Base-by-base conservation (phyloP, 352 stramenopile genomes). In the Pythium coloratum region DNA sequence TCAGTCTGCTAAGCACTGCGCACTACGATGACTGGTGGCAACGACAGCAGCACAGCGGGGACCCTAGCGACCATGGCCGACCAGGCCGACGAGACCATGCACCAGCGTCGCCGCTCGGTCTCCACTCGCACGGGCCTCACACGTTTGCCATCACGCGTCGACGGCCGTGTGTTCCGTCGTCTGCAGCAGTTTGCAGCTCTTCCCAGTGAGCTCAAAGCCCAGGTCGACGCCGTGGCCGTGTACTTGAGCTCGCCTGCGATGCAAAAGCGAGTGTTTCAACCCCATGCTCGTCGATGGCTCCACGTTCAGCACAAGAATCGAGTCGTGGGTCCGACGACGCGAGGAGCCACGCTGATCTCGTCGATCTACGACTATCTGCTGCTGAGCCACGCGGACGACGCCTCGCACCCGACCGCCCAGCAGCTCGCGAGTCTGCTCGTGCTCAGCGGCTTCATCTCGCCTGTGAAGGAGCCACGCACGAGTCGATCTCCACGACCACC, bases 271-370 rank as follows among this genome's bases (percentile, higher is more conserved):
- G 63, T 80, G 33, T 80, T 80, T 57, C 47, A 59, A 0, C 32
- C 16, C 2, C 65, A 69, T 2, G 63, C 50, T 16, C 47, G 34
- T 6, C 12, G 38, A 0, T 38, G 28, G 6, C 24, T 13, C 0
- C 26, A 18, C 9, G 49, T 4, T 14, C 26, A 32, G 20, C 3
- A 3, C 0, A 2, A 33, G 6, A 6, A 9, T 2, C 55, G 33
- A 7, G 14, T 64, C 0, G 36, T 64, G 26, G 75, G 77, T 1
- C 75, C 73, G 2, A 73, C 72, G 26, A 76, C 83, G 18, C 72
- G 70, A 59, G 80, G 82, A 24, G 60, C 73, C 7, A 66, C 73
- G 33, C 72, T 91, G 26, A 18, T 89, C 1, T 71, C 71, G 2
- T 62, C 57, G 32, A 62, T 80, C 38, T n/a, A 55, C 18, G 20